Base-by-base conservation (phyloP, 2,329 filamentous ascomycete species). In the Aurifilum marmelostoma region DNA sequence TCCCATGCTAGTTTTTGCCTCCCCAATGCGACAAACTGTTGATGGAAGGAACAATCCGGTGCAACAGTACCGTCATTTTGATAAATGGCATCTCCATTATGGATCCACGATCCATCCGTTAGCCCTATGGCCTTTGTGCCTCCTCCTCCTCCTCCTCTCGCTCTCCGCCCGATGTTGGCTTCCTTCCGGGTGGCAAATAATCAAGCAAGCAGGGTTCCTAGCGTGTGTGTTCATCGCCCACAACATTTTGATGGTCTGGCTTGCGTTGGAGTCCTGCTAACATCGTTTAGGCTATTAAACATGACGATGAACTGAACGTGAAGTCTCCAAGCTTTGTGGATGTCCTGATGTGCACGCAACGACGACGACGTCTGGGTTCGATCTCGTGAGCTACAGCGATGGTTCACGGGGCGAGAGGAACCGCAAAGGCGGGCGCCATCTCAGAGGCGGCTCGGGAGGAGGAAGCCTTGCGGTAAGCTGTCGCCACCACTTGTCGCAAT, bases 371-470 rank as follows among this genome's bases (percentile, higher is more conserved):
- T 54, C 50, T 54, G n/a, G 11, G 24, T 14, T 5, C 24, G 9
- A 24, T 27, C 47, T 52, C 47, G n/a, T 54, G 50, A 54, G n/a
- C 50, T 16, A 16, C 54, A 29, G 54, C 16, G 27, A 58, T 58
- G 54, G 54, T 58, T 58, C 29, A 16, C 16, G 18, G 29, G 24
- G 54, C 27, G 29, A 27, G 14, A 58, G 54, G 29, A 14, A 29
- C 54, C 14, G 54, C 54, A 58, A 58, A 58, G 27, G 54, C 54
- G 61, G 61, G 61, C 27, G 27, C 61, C 61, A 63, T 63, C 39
- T 50, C 41, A 6, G 61, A 63, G 61, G 61, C 61, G 14, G 61
- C 27, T 21, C 61, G 61, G 39, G 61, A 63, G 41, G 61, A 63
- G 27, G 61, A 63, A 9, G 41, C 41, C 14, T 16, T 63, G 14